Percentiles rank a stretch among this genome's conserved stretches.
Evolutionary conservation across 257 asterid genomes (phyloP).

Genomic region (Rauvolfia tetraphylla): DNA sequence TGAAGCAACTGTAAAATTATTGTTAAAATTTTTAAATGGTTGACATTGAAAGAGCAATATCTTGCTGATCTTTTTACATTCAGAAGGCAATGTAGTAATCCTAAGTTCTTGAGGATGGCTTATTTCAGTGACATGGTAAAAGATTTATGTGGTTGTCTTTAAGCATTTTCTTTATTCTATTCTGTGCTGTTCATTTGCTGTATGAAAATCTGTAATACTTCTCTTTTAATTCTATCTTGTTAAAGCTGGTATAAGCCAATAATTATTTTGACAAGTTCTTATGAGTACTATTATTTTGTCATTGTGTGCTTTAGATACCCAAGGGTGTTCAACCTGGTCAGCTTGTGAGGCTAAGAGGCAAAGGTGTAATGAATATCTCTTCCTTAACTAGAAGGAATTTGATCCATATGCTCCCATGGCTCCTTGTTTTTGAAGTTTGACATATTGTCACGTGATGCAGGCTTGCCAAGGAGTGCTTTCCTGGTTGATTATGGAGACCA

Average conservation of each 20-base stretch:
- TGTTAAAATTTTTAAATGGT: not conserved
- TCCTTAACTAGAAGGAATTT: not conserved
- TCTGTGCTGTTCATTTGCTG: not conserved
- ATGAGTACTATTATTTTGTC: constrained; percentile 6
- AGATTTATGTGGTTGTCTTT: no score
- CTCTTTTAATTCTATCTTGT: not conserved
- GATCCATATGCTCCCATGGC: not conserved
- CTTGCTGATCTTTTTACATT: not conserved
- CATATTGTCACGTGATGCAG: constrained; percentile 24
- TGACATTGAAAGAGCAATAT: not conserved
- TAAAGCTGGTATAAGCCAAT: not conserved
- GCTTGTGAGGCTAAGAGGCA: constrained; percentile 67
- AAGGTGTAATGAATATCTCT: constrained; percentile 45
- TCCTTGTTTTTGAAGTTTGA: not conserved
- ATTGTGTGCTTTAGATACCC: constrained; percentile 63
- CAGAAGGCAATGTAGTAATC: not conserved
- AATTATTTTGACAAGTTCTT: not conserved
- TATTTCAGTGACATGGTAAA: not conserved
- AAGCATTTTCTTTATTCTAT: not conserved
- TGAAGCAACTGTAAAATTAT: not conserved
- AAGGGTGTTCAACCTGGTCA: constrained; percentile 94
- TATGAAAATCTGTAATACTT: not conserved
- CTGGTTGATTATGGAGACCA: constrained; percentile 75
- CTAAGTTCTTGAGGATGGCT: not conserved
- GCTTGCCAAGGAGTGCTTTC: constrained; percentile 77